Evolutionary conservation across 1,284 basidiomycete species (phyloP).

Genomic region (Cryptococcus depauperatus): DNA sequence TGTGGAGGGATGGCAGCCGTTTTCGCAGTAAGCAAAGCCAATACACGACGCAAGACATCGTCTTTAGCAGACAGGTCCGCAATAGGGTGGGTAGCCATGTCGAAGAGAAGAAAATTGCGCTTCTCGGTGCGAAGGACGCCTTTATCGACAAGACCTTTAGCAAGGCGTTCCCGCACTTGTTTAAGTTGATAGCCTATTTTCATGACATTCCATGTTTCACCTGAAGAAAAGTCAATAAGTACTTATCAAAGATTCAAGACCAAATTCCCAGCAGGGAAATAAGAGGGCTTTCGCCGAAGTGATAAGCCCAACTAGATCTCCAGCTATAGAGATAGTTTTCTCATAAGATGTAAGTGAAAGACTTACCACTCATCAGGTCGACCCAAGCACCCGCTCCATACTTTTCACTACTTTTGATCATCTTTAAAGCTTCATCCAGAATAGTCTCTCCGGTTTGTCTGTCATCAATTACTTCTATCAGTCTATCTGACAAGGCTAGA

Average conservation of each 20-base stretch:
- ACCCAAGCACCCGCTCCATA: slow-evolving; percentile 90
- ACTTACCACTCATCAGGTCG: slow-evolving; percentile 78
- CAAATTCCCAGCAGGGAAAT: no score
- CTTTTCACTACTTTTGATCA: slow-evolving; percentile 74
- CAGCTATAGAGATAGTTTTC: no score
- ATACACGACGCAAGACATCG: slow-evolving; percentile 64
- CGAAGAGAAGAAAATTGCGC: slow-evolving; percentile 92
- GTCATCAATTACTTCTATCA: slow-evolving; percentile 85
- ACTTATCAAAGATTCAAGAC: no score
- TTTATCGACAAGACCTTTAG: slow-evolving; percentile 96
- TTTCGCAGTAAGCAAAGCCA: slow-evolving; percentile 68
- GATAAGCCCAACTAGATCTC: no score
- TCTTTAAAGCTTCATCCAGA: slow-evolving; percentile 86
- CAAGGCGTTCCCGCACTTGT: slow-evolving; percentile 89
- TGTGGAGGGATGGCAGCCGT: slow-evolving; percentile 68
- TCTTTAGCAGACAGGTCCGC: slow-evolving; percentile 86
- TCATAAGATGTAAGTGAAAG: neutral
- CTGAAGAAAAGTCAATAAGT: slow-evolving; percentile 46
- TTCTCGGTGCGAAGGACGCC: slow-evolving; percentile 94
- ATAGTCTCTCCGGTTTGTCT: slow-evolving; percentile 89
- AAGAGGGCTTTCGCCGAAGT: no score
- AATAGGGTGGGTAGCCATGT: slow-evolving; percentile 95
- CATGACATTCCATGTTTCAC: slow-evolving; percentile 98
- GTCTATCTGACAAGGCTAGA: slow-evolving; percentile 66
- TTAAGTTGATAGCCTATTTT: slow-evolving; percentile 97